These are phyloP conservation scores for Lodderomyces beijingensis DNA, from an alignment of 1,139 yeast species.

Conservation along the genomic window DNA sequence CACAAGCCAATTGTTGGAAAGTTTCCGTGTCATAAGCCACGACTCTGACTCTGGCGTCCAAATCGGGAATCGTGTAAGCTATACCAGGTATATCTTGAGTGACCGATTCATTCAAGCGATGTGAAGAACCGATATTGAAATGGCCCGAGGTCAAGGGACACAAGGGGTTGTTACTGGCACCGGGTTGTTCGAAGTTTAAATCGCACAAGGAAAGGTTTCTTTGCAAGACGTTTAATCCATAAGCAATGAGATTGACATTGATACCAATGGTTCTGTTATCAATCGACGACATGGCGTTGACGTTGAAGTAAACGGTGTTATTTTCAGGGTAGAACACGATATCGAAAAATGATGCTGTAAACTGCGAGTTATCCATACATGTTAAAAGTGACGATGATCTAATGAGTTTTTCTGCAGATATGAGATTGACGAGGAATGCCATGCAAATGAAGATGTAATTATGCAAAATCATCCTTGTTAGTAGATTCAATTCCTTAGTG, in stretches of 20 bases:
- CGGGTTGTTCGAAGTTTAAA: conserved; percentile 43
- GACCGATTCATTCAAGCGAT: conserved; percentile 40
- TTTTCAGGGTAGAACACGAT: conserved; percentile 69
- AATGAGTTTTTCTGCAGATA: conserved; percentile 27
- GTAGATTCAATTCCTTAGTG: too few relatives aligned
- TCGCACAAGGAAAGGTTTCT: conserved; percentile 61
- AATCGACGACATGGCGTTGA: conserved; percentile 78
- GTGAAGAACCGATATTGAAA: conserved; percentile 61
- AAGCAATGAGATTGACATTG: conserved; percentile 63
- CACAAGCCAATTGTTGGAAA: conserved; percentile 67
- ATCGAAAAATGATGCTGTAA: conserved; percentile 83
- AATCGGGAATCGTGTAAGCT: conserved; percentile 87
- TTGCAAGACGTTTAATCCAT: conserved; percentile 70
- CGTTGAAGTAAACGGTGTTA: conserved; percentile 56
- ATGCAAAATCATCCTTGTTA: not conserved
- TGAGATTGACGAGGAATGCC: conserved; percentile 12
- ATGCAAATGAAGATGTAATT: not conserved
- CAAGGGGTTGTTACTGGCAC: conserved; percentile 10
- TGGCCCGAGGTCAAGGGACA: conserved; percentile 91
- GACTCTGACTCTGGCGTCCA: conserved; percentile 88
- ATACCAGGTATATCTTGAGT: conserved; percentile 64
- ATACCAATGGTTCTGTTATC: conserved; percentile 66
- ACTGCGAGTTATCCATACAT: conserved; percentile 87
- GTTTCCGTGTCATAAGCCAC: conserved; percentile 44
- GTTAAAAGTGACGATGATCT: conserved; percentile 76